Base-by-base conservation (phyloP, 805 yeast genomes). In the Yarrowia sp. region DNA sequence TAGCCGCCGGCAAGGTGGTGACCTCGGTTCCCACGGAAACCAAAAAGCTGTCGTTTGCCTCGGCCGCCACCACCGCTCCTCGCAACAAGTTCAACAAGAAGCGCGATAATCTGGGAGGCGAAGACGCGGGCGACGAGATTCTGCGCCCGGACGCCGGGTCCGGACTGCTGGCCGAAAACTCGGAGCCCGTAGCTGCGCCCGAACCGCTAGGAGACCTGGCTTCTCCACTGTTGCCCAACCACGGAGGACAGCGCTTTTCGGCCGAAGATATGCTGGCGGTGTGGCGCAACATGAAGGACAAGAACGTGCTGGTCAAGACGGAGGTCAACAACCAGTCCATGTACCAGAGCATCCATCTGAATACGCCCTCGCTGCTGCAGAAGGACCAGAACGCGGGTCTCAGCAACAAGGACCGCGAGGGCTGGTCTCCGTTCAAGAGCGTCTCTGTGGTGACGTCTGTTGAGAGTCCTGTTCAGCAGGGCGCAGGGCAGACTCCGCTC, bases 261-360 rank as follows among this genome's bases (percentile, higher is more conserved):
- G 78, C 86, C 76, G 81, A 82, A 38, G 86, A 87, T 72, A 82
- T 87, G 71, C 81, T 87, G 70, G 78, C 82, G 26, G 82, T 86
- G 12, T 87, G 88, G 84, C 75, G 80, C 45, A 77, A 79, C 22
- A 77, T 81, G 77, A 74, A 79, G 42, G 73, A 74, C 8, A 72
- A 75, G 41, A 75, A 78, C 52, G 74, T 76, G 42, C 75, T 79
- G 46, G 70, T 35, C 52, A 42, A 53, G 41, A 52, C 48, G n/a
- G 68, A 65, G 61, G 56, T 19, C 22, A 63, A 32, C 16, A 63
- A 48, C 45, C 55, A 49, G 46, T 22, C 56, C 55, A 63, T 63
- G 67, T 63, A 63, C 67, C 67, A 63, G 56, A 63, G 67, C 56
- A 49, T 63, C 11, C 67, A 63, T 48, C 67, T 63, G 26, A 63